These are phyloP conservation scores for Termitomyces sp. DNA, from an alignment of 1,284 basidiomycete species.

Conservation along the genomic window DNA sequence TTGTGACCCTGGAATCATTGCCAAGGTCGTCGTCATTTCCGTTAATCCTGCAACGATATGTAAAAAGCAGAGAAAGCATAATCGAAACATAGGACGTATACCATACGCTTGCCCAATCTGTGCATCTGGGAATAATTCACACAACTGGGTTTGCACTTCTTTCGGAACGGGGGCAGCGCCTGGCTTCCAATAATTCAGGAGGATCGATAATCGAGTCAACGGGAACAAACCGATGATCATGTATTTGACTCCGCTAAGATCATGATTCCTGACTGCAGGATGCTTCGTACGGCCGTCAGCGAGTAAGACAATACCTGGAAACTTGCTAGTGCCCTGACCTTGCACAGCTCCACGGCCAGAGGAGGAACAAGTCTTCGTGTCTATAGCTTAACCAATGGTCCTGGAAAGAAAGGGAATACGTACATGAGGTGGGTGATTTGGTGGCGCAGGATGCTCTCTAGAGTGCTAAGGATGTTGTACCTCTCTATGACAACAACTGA, in stretches of 20 bases:
- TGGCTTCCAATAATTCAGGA: constrained; percentile 6
- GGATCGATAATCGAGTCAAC: not conserved
- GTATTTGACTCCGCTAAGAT: constrained; percentile 46
- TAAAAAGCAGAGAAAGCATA: not conserved
- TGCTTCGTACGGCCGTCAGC: constrained; percentile 33
- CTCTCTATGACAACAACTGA: constrained; percentile 61
- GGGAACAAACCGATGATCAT: constrained; percentile 25
- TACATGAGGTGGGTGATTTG: constrained; percentile 60
- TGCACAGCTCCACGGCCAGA: constrained; percentile 59
- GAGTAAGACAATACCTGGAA: not conserved
- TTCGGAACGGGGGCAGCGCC: constrained; percentile 42
- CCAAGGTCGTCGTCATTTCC: constrained; percentile 46
- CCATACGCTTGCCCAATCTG: constrained; percentile 67
- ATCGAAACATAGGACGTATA: constrained; percentile 4
- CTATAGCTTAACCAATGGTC: constrained; percentile 1
- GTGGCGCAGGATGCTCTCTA: constrained; percentile 57
- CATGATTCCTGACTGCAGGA: constrained; percentile 52
- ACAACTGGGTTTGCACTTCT: constrained; percentile 51
- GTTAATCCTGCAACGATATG: constrained; percentile 34
- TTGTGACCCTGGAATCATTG: constrained; percentile 39
- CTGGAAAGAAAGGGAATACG: constrained; percentile 18
- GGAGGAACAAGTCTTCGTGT: constrained; percentile 57
- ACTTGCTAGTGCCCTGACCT: constrained; percentile 33
- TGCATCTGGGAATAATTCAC: constrained; percentile 46
- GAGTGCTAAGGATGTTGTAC: constrained; percentile 58